Conservation (phyloP, 208 protist genomes). For the Polymyxa betae region DNA sequence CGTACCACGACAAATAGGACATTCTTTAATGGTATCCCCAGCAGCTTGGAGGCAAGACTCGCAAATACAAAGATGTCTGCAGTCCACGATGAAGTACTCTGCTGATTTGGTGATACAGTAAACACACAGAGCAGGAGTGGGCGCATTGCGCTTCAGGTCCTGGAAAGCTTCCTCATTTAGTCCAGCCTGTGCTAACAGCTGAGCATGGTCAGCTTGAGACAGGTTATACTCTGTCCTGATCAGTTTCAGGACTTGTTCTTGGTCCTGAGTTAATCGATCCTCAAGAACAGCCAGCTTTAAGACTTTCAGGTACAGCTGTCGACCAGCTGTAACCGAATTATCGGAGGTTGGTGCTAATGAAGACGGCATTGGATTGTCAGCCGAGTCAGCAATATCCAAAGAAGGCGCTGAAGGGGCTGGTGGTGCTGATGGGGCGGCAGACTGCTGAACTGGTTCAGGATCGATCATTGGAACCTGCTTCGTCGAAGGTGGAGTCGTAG, state of each 20-base stretch:
- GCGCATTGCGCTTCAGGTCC: background rate
- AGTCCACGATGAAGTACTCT: conserved; percentile 18
- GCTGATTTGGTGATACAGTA: background rate
- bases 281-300: background rate
- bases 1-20: too few relatives aligned
- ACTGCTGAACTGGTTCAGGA: background rate
- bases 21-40: too few relatives aligned
- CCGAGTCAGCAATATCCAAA: background rate
- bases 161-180: background rate
- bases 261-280: background rate
- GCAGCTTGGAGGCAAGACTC: background rate
- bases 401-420: background rate
- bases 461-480: background rate
- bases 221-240: background rate
- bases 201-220: background rate
- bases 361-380: background rate
- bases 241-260: background rate
- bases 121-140: background rate
- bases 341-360: background rate
- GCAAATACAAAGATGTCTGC: conserved; percentile 20
- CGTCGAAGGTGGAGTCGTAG: background rate
- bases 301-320: conserved; percentile 15
- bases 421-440: background rate
- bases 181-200: background rate
- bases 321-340: background rate